These are phyloP conservation scores for Hyaloscypha finlandica DNA, from an alignment of 495 filamentous ascomycete genomes.

Conservation along the genomic window DNA sequence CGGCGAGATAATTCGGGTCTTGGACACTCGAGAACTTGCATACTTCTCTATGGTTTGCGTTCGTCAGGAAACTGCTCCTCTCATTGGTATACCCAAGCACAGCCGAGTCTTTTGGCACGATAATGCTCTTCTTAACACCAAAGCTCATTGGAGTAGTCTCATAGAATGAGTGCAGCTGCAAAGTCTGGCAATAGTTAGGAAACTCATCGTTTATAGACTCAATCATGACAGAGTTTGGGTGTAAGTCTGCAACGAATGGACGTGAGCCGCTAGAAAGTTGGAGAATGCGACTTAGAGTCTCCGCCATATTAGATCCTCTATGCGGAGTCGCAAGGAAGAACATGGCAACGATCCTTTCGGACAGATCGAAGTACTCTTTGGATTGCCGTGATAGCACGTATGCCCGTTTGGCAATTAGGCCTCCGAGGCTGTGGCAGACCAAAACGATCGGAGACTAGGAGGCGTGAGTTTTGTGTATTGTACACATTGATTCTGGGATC, in stretches of 20 bases:
- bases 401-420: slow-evolving; percentile 51
- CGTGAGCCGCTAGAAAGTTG: slow-evolving; percentile 27
- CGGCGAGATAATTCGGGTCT: slow-evolving; percentile 45
- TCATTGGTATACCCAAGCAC: slow-evolving; percentile 47
- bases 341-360: slow-evolving; percentile 40
- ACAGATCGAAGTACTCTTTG: slow-evolving; percentile 9
- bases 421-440: slow-evolving; percentile 55
- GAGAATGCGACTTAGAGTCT: slow-evolving; percentile 37
- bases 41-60: slow-evolving; percentile 51
- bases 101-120: slow-evolving; percentile 48
- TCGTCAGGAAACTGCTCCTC: slow-evolving; percentile 34
- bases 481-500: too few species aligned
- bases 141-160: slow-evolving; percentile 44
- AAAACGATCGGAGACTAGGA: slow-evolving; percentile 44
- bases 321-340: slow-evolving; percentile 57
- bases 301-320: slow-evolving; percentile 48
- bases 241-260: slow-evolving; percentile 46
- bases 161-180: slow-evolving; percentile 51
- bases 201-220: slow-evolving; percentile 54
- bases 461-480: too few species aligned
- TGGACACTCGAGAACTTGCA: slow-evolving; percentile 44
- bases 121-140: slow-evolving; percentile 28
- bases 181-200: slow-evolving; percentile 37
- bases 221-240: slow-evolving; percentile 36
- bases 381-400: neutral